Evolutionary conservation across 441 rosid species (phyloP), one percentile per base, ranked within the genome.

Genomic region (Gossypium gossypioides): DNA sequence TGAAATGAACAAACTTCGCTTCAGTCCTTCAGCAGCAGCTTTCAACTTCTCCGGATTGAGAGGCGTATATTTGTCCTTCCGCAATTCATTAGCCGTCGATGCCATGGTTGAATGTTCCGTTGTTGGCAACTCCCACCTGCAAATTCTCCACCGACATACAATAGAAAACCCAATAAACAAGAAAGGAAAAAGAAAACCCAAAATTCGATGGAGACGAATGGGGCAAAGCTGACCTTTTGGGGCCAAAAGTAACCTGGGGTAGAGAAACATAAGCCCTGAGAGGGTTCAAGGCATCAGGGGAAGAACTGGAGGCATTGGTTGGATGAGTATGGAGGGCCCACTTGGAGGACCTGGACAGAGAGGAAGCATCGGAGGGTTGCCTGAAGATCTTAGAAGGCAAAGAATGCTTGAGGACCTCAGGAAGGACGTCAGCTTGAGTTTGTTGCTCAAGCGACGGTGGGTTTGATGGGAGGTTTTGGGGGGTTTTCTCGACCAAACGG

Each of bases 221-320:
- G 65, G 58, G 10, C 51, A 46, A 46, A 6, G 8, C 7, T 3
- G 4, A 90, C 98, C 98, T 91, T 85, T 78, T 88, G 67, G 93
- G 96, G 58, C 97, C 99, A 69, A 91, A 88, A 0, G 96, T 88
- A 84, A 91, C 97, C 78, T 87, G 96, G 60, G 97, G 99, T 66
- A 94, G 77, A 64, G 94, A 85, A 1, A 94, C 60, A 57, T 87
- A 88, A 77, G 89, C 91, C 71, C 94, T 84, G 59, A 91, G 93
- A 73, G 98, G 97, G 79, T 91, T 94, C 72, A 94, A 71, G 5
- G 79, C 89, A 66, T 86, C 91, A 16, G 90, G 78, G 44, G 89
- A 87, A 29, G 78, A 76, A 18, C 80, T 54, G 37, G 81, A 77
- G 22, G 55, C 59, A n/a, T 66, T 74, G 71, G 76, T 78, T 0